Percentiles rank a stretch among this genome's conserved stretches.
Conservation (phyloP, 371 early-diverging fungal genomes). For the Mucor mucedo region DNA sequence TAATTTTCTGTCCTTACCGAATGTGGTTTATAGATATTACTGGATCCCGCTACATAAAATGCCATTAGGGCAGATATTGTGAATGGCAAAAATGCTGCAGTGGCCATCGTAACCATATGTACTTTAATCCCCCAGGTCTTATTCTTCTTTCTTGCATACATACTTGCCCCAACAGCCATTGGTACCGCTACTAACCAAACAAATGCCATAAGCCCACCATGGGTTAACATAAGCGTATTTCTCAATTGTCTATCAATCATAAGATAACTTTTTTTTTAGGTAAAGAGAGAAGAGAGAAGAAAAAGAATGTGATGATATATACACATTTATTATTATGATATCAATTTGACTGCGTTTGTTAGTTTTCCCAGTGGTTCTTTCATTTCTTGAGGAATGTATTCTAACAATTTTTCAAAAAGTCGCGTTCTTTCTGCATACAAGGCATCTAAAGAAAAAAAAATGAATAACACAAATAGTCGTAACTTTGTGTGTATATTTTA, state of each 20-base stretch:
- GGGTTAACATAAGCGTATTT: slow-evolving; percentile 23
- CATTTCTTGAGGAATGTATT: slow-evolving; percentile 81
- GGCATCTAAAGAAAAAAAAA: slow-evolving; percentile 20
- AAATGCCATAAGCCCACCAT: slow-evolving; percentile 38
- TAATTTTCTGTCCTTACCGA: slow-evolving; percentile 23
- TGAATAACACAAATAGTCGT: too few relatives aligned
- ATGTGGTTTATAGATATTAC: slow-evolving; percentile 25
- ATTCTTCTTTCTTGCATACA: slow-evolving; percentile 37
- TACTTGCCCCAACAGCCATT: slow-evolving; percentile 28
- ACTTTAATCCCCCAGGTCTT: slow-evolving; percentile 38
- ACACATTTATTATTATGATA: slow-evolving; percentile 19
- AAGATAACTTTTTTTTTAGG: not conserved
- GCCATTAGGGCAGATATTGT: slow-evolving; percentile 27
- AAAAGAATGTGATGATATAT: not conserved
- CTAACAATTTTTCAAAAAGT: slow-evolving; percentile 73
- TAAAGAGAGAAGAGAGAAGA: slow-evolving; percentile 6
- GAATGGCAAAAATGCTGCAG: slow-evolving; percentile 31
- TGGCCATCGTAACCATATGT: slow-evolving; percentile 44
- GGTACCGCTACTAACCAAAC: slow-evolving; percentile 46
- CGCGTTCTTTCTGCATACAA: slow-evolving; percentile 60
- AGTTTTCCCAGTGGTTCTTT: slow-evolving; percentile 80
- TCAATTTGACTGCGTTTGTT: slow-evolving; percentile 68
- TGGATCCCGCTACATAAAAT: slow-evolving; percentile 24
- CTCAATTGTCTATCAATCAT: slow-evolving; percentile 22
- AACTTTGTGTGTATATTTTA: not conserved